A percentile compares a stretch with the other conserved stretches of the same genome.
Conservation (phyloP, 2,329 filamentous ascomycete species). For the Epichloe gansuensis region DNA sequence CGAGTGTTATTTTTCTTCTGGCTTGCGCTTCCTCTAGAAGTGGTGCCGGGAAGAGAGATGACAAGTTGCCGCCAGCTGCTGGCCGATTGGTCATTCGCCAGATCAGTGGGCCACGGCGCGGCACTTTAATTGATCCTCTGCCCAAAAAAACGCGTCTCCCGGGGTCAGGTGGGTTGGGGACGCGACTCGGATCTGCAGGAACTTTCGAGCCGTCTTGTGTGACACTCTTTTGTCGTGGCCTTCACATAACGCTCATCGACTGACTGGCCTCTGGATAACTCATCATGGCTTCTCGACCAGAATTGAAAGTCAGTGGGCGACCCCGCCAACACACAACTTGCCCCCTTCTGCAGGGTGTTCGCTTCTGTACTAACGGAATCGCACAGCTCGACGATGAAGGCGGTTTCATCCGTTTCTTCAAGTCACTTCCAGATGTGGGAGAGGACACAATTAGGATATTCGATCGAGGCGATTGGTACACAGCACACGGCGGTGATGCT, state of each 20-base stretch:
- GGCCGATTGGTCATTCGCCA: not conserved
- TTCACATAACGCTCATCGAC: not conserved
- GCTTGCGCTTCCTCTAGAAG: too few species aligned
- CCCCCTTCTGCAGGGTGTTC: not conserved
- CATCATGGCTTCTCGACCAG: conserved; percentile 59
- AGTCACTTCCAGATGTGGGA: conserved; percentile 60
- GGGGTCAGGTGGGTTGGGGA: not conserved
- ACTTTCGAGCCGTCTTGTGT: not conserved
- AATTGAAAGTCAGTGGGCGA: conserved; percentile 46
- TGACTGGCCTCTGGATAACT: not conserved
- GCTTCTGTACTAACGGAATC: not conserved
- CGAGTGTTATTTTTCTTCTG: too few species aligned
- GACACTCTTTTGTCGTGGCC: not conserved
- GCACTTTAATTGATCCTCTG: conserved; percentile 10
- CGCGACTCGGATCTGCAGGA: conserved; percentile 4
- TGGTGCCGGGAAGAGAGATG: too few species aligned
- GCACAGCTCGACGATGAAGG: conserved; percentile 83
- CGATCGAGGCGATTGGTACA: conserved; percentile 90
- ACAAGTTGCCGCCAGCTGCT: not conserved
- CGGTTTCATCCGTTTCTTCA: conserved; percentile 95
- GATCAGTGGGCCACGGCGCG: conserved; percentile 5
- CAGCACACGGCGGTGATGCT: conserved; percentile 79
- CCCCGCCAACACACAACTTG: not conserved
- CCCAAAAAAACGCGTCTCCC: conserved; percentile 12
- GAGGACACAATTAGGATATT: conserved; percentile 79